phyloP scores from a whole-genome alignment of 345 rosid genomes.

The Lumnitzera littorea region DNA sequence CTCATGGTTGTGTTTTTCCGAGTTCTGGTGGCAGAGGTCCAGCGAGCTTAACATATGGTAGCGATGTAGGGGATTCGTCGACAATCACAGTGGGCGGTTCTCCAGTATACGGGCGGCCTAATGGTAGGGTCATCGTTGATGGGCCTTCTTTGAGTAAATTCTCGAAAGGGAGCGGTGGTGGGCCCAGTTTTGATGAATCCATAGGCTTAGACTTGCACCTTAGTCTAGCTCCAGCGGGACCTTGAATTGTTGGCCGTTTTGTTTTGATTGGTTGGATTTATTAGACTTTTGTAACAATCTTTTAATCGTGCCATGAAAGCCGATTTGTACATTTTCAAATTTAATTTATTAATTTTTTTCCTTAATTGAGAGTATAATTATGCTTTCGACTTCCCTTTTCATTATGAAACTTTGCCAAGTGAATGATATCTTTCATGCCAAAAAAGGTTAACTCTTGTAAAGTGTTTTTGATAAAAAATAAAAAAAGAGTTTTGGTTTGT shows the following conservation, averaged over 20 bases:
- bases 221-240: slow-evolving; percentile 85
- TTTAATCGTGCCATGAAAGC: too few species aligned
- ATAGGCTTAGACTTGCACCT: slow-evolving; percentile 89
- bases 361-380: too few species aligned
- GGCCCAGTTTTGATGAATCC: slow-evolving; percentile 62
- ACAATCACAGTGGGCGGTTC: slow-evolving; percentile 20
- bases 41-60: slow-evolving; percentile 35
- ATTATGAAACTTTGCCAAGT: too few species aligned
- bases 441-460: too few species aligned
- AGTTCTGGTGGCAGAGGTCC: slow-evolving; percentile 24
- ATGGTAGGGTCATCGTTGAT: slow-evolving; percentile 23
- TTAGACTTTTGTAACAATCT: too few species aligned
- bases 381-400: too few species aligned
- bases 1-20: slow-evolving; percentile 59
- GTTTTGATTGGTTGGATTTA: too few species aligned
- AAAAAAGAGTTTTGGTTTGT: too few species aligned
- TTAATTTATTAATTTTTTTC: too few species aligned
- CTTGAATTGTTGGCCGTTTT: slow-evolving; percentile 15
- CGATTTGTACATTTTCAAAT: too few species aligned
- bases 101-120: slow-evolving; percentile 14
- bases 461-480: too few species aligned
- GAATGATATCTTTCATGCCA: too few species aligned
- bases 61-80: slow-evolving; percentile 26
- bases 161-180: slow-evolving; percentile 46
- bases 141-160: slow-evolving; percentile 65